These are phyloP conservation scores for Phytophthora pini DNA, from an alignment of 352 stramenopile species.

Conservation along the genomic window DNA sequence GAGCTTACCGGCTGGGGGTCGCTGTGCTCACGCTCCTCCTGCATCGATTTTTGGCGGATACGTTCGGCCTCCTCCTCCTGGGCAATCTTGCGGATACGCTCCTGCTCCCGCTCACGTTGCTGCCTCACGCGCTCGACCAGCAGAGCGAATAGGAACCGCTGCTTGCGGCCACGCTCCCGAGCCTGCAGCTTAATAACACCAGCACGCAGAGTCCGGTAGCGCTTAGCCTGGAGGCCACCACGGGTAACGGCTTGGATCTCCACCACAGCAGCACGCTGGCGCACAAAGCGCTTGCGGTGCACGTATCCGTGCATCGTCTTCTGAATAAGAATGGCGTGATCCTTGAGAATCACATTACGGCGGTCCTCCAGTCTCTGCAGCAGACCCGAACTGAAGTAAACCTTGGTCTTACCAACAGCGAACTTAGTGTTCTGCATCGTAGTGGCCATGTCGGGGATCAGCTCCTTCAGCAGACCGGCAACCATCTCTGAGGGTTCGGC, in stretches of 20 bases:
- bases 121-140: constrained; percentile 53
- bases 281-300: constrained; percentile 62
- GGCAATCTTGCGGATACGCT: constrained; percentile 49
- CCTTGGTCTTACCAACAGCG: constrained; percentile 79
- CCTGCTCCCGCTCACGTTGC: constrained; percentile 45
- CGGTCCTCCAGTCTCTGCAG: constrained; percentile 92
- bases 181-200: constrained; percentile 66
- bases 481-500: constrained; percentile 71
- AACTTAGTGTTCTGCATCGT: constrained; percentile 84
- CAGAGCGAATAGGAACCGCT: constrained; percentile 61
- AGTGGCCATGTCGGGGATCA: constrained; percentile 65
- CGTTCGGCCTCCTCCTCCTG: constrained; percentile 40
- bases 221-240: constrained; percentile 41
- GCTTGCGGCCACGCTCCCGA: constrained; percentile 58
- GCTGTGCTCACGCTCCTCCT: constrained; percentile 48
- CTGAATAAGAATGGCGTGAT: constrained; percentile 79
- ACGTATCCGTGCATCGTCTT: constrained; percentile 74
- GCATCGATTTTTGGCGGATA: constrained; percentile 46
- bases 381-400: constrained; percentile 90
- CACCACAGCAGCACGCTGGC: constrained; percentile 50
- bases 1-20: constrained; percentile 67
- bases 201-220: constrained; percentile 53
- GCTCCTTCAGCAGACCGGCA: constrained; percentile 72
- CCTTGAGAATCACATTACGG: constrained; percentile 75
- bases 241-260: constrained; percentile 61